Evolutionary conservation across 139 green algal species (phyloP), one percentile per base, ranked within the genome.

Genomic region (Volvox africanus): DNA sequence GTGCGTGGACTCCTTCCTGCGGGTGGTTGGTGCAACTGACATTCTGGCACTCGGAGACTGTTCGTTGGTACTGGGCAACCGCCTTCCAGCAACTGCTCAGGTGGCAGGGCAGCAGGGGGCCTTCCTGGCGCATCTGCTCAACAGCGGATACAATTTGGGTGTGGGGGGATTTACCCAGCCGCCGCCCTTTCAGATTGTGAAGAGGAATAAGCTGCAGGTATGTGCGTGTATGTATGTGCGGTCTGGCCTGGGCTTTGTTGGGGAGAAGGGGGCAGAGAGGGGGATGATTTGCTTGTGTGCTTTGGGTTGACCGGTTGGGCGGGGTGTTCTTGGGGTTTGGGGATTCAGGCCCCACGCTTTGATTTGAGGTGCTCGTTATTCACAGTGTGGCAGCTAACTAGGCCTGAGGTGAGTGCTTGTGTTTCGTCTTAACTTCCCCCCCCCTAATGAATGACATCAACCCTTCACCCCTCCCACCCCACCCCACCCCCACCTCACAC

Each of bases 11-110:
- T 93, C 93, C 6, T 97, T 96, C 91, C 85, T 97, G 62, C 92
- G 96, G 0, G 95, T 97, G 35, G 91, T 97, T 67, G 96, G 96
- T 26, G 93, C 92, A 0, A 21, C 69, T 0, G 95, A 97, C 85
- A 86, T 96, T 28, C 80, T 97, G 32, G 93, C 93, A 0, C 87
- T 97, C 32, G 95, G 95, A 11, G 95, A 97, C 90, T 96, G 93
- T 93, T 86, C 24, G 80, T 86, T 78, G 35, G 50, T 97, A 68
- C 68, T 95, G 78, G 88, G 88, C 18, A 81, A 83, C 33, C 80
- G 81, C 18, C 91, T 97, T 85, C 95, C 95, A 0, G 77, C 95
- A 16, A 97, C 95, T 0, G 95, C 95, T 0, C 95, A 97, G 93
- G 94, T 89, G 90, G 87, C 87, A 0, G 92, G 65, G 16, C 89